Percentiles rank a stretch among this genome's conserved stretches.
These are phyloP conservation scores for Sclerotinia sclerotiorum DNA, from an alignment of 2,329 filamentous ascomycete species.

Conservation along the genomic window DNA sequence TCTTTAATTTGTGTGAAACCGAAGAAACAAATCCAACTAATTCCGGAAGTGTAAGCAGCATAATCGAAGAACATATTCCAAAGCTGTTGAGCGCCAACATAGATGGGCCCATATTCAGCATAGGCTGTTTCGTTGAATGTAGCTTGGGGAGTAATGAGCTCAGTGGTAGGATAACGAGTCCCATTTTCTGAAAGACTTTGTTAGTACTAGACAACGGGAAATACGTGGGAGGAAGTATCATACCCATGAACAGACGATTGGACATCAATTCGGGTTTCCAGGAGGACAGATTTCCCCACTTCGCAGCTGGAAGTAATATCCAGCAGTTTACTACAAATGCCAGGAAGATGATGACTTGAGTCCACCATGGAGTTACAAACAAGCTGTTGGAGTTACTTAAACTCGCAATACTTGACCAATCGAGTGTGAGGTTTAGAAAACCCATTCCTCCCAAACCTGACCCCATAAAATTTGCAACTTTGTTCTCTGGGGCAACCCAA, in stretches of 20 bases:
- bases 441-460: slow-evolving; percentile 63
- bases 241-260: slow-evolving; percentile 53
- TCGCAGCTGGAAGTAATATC: slow-evolving; percentile 58
- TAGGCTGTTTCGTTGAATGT: slow-evolving; percentile 45
- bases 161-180: slow-evolving; percentile 41
- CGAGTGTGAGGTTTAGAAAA: slow-evolving; percentile 57
- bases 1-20: slow-evolving; percentile 50
- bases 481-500: slow-evolving; percentile 60
- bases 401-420: slow-evolving; percentile 61
- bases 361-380: slow-evolving; percentile 59
- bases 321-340: slow-evolving; percentile 58
- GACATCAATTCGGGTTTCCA: slow-evolving; percentile 58
- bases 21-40: slow-evolving; percentile 59
- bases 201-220: not conserved
- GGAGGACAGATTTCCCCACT: slow-evolving; percentile 54
- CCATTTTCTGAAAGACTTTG: slow-evolving; percentile 35
- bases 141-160: slow-evolving; percentile 41
- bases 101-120: slow-evolving; percentile 53
- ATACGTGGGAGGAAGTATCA: not conserved
- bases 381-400: slow-evolving; percentile 45
- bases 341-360: slow-evolving; percentile 55
- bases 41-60: slow-evolving; percentile 56
- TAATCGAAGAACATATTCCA: slow-evolving; percentile 63
- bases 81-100: slow-evolving; percentile 56
- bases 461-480: slow-evolving; percentile 59